Conservation (phyloP, 129 eudicot species). For the Flaveria linearis region DNA sequence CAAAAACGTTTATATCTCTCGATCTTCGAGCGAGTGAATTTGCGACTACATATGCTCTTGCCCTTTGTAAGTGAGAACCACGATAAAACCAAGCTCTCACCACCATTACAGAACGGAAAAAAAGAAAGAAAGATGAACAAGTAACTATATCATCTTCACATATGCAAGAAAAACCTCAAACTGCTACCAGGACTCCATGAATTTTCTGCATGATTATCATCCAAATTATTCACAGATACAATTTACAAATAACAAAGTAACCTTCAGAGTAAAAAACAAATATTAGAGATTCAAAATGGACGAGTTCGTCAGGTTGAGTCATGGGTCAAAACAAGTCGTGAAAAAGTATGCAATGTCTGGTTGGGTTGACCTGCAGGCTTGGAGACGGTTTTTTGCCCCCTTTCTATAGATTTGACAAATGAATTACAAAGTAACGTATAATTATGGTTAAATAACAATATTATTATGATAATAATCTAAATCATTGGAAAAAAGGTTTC, state of each 20-base stretch:
- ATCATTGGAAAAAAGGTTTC: neutral
- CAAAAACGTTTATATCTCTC: conserved; percentile 9
- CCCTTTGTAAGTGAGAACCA: conserved; percentile 20
- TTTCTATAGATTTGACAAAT: too few species aligned
- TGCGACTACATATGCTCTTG: conserved; percentile 10
- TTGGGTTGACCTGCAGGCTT: too few species aligned
- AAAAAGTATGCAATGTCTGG: too few species aligned
- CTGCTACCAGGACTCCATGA: conserved; percentile 18
- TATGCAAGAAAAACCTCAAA: conserved; percentile 16
- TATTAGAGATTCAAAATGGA: too few species aligned
- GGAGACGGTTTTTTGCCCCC: too few species aligned
- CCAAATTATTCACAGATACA: conserved; percentile 5
- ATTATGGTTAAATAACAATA: too few species aligned
- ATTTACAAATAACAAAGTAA: neutral
- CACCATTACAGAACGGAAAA: neutral
- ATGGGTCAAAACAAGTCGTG: neutral
- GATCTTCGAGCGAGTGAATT: neutral
- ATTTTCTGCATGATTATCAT: conserved; percentile 25
- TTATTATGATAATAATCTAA: neutral
- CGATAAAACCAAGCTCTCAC: conserved; percentile 26
- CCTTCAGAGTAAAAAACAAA: neutral
- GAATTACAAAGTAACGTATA: too few species aligned
- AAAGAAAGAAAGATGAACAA: conserved; percentile 5
- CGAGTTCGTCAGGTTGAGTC: neutral
- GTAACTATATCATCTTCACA: conserved; percentile 22